A percentile compares a stretch with the other conserved stretches of the same genome.
phyloP scores from a whole-genome alignment of 306 rosid species.

The Oemleria cerasiformis region DNA sequence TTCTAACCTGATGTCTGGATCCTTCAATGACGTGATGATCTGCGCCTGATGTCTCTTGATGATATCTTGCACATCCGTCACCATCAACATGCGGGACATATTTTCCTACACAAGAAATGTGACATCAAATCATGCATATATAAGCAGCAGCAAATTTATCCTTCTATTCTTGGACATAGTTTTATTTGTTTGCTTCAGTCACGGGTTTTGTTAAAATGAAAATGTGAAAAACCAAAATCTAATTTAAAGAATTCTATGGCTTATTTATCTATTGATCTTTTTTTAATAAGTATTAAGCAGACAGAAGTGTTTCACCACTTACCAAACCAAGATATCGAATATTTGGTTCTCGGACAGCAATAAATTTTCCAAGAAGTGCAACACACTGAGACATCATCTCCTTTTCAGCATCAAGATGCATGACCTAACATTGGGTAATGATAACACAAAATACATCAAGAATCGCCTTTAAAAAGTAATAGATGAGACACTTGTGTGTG shows the following conservation, averaged over 20 bases:
- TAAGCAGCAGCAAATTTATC: constrained; percentile 20
- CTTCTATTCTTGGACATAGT: constrained; percentile 13
- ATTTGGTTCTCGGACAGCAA: constrained; percentile 99
- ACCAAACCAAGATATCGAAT: constrained; percentile 98
- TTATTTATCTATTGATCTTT: not conserved
- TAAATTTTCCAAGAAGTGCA: constrained; percentile 98
- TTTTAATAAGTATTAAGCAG: not conserved
- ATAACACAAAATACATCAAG: constrained; percentile 20
- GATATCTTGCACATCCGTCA: constrained; percentile 96
- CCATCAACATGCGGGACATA: constrained; percentile 98
- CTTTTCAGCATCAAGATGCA: constrained; percentile 99
- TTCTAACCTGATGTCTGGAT: constrained; percentile 94
- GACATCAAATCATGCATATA: constrained; percentile 23
- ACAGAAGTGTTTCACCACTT: constrained; percentile 31
- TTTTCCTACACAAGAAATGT: constrained; percentile 73
- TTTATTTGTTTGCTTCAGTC: not conserved
- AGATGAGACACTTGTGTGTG: not conserved
- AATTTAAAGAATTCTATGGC: not conserved
- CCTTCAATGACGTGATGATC: constrained; percentile 95
- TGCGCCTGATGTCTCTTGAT: constrained; percentile 99
- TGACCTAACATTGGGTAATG: constrained; percentile 62
- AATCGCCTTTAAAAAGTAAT: not conserved
- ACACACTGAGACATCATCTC: constrained; percentile 99
- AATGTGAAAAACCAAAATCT: not conserved
- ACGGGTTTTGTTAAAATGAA: not conserved